These are phyloP conservation scores for Verbena officinalis DNA, from an alignment of 257 asterid genomes.

Conservation along the genomic window DNA sequence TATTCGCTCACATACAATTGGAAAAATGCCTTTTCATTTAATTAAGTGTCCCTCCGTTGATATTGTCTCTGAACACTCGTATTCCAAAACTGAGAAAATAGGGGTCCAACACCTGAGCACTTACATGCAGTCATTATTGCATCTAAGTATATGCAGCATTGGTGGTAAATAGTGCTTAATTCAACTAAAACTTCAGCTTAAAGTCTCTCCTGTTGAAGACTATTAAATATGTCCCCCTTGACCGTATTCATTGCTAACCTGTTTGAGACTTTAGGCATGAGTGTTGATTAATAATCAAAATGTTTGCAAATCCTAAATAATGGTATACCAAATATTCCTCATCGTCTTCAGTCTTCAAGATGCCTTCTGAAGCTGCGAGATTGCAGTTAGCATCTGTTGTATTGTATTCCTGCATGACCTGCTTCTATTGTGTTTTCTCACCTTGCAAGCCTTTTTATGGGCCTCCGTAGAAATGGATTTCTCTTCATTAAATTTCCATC, in stretches of 20 bases:
- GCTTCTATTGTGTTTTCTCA: conserved; percentile 5
- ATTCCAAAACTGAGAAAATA: conserved; percentile 6
- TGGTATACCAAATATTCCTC: not conserved
- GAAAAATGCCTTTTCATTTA: not conserved
- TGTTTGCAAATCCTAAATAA: conserved; percentile 2
- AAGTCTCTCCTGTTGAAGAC: too few relatives aligned
- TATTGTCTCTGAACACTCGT: not conserved
- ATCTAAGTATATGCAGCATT: not conserved
- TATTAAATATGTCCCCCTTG: too few relatives aligned
- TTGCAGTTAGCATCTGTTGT: conserved; percentile 9
- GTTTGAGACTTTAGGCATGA: too few relatives aligned
- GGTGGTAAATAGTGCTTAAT: not conserved
- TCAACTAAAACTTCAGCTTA: conserved; percentile 5
- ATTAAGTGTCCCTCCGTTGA: not conserved
- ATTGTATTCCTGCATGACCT: not conserved
- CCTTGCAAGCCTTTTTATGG: conserved; percentile 2
- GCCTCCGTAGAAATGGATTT: not conserved
- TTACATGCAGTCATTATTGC: not conserved
- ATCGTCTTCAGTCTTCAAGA: not conserved
- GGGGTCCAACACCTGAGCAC: conserved; percentile 1
- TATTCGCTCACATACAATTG: not conserved
- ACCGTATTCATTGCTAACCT: too few relatives aligned
- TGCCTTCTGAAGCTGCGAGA: not conserved
- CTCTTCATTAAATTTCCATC: conserved; percentile 1
- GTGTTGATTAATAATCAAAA: not conserved